Conservation (phyloP, 371 early-diverging fungal genomes). For the Cokeromyces recurvatus region DNA sequence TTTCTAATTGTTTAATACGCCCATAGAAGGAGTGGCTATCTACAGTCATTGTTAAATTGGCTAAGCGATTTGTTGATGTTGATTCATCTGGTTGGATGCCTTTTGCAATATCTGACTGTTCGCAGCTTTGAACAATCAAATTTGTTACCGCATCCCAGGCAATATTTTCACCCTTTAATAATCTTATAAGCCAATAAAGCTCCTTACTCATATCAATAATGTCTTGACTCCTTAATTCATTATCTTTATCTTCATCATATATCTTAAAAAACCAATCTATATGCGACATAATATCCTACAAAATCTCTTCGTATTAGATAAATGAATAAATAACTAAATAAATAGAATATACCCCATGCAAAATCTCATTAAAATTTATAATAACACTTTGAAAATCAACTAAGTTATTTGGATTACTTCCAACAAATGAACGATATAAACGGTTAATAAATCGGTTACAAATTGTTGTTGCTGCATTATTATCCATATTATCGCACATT, state of each 20-base stretch:
- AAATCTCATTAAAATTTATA: constrained; percentile 66
- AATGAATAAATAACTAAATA: not conserved
- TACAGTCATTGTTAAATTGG: constrained; percentile 16
- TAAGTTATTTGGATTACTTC: constrained; percentile 18
- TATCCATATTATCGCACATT: not conserved
- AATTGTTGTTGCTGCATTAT: not conserved
- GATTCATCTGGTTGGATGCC: constrained; percentile 17
- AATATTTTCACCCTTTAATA: constrained; percentile 13
- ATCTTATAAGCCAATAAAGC: constrained; percentile 57
- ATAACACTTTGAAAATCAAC: constrained; percentile 74
- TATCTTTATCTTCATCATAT: constrained; percentile 69
- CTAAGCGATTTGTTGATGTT: constrained; percentile 10
- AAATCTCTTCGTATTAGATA: not conserved
- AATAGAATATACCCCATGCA: constrained; percentile 47
- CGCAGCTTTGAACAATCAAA: constrained; percentile 30
- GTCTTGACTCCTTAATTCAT: constrained; percentile 63
- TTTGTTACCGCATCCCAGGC: constrained; percentile 27
- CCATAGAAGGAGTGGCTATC: constrained; percentile 5
- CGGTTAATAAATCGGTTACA: not conserved
- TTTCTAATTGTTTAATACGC: constrained; percentile 19
- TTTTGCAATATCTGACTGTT: constrained; percentile 47
- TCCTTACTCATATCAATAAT: constrained; percentile 80
- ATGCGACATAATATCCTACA: constrained; percentile 63
- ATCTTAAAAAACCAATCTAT: constrained; percentile 77
- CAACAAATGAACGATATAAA: not conserved